Evolutionary conservation across 345 rosid genomes (phyloP).

Genomic region (Isatis tinctoria): DNA sequence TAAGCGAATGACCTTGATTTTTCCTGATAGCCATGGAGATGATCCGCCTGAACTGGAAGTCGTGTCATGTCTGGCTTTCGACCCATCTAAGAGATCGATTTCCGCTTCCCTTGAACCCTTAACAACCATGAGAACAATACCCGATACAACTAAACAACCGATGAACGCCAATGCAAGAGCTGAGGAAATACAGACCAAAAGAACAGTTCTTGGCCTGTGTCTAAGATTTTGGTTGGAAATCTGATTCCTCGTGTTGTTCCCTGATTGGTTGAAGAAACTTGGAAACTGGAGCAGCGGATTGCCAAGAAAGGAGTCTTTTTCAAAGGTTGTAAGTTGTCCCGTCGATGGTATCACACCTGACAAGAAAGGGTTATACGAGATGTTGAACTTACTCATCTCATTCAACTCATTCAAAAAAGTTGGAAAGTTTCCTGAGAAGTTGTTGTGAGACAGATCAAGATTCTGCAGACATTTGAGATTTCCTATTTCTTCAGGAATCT

Average conservation of each 20-base stretch:
- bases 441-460: slow-evolving; percentile 81
- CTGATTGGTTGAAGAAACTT: slow-evolving; percentile 39
- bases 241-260: neutral
- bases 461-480: slow-evolving; percentile 58
- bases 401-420: slow-evolving; percentile 50
- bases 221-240: neutral
- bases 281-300: slow-evolving; percentile 61
- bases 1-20: slow-evolving; percentile 66
- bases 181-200: slow-evolving; percentile 34
- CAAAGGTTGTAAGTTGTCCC: slow-evolving; percentile 78
- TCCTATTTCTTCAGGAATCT: slow-evolving; percentile 66
- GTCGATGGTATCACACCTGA: slow-evolving; percentile 64
- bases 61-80: slow-evolving; percentile 44
- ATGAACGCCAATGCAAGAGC: slow-evolving; percentile 38
- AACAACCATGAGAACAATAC: slow-evolving; percentile 38
- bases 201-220: slow-evolving; percentile 31
- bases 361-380: slow-evolving; percentile 73
- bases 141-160: slow-evolving; percentile 43
- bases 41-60: slow-evolving; percentile 64
- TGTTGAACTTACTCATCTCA: slow-evolving; percentile 73
- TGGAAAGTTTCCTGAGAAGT: slow-evolving; percentile 77
- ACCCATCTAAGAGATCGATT: slow-evolving; percentile 46
- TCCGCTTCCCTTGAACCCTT: slow-evolving; percentile 38
- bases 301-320: slow-evolving; percentile 67
- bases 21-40: slow-evolving; percentile 72